phyloP scores from a whole-genome alignment of 495 filamentous ascomycete genomes.

The Penicillium desertorum region DNA sequence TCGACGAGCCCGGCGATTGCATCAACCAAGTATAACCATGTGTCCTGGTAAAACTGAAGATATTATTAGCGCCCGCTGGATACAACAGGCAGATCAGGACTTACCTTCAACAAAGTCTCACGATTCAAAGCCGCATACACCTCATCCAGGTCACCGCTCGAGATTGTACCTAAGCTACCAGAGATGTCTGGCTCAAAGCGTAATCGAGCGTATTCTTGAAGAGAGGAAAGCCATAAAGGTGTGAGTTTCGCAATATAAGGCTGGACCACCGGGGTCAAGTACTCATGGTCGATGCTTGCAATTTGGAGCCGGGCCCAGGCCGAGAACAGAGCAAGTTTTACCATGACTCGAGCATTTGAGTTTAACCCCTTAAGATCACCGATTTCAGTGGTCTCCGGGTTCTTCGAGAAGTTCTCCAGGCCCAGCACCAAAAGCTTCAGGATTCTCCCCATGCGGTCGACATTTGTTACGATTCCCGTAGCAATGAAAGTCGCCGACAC shows the following conservation, averaged over 20 bases:
- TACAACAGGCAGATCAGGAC: background rate
- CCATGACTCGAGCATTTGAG: slow-evolving; percentile 97
- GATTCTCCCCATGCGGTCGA: slow-evolving; percentile 97
- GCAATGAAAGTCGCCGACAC: slow-evolving; percentile 98
- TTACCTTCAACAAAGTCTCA: slow-evolving; percentile 79
- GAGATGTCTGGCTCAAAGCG: slow-evolving; percentile 97
- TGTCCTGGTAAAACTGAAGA: slow-evolving; percentile 86
- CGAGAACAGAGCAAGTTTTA: slow-evolving; percentile 94
- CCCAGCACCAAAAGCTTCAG: slow-evolving; percentile 88
- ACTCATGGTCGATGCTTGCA: slow-evolving; percentile 88
- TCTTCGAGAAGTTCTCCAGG: slow-evolving; percentile 88
- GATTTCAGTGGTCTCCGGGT: slow-evolving; percentile 76
- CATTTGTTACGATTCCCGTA: slow-evolving; percentile 94
- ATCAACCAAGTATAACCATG: slow-evolving; percentile 95
- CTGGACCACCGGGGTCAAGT: slow-evolving; percentile 83
- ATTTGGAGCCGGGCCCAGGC: slow-evolving; percentile 99
- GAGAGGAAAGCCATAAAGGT: slow-evolving; percentile 87
- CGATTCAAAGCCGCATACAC: slow-evolving; percentile 93
- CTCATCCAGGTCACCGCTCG: slow-evolving; percentile 76
- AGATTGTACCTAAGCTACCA: slow-evolving; percentile 69
- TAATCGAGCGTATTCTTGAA: slow-evolving; percentile 90
- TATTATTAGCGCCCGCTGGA: slow-evolving; percentile 21
- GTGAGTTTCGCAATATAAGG: slow-evolving; percentile 87
- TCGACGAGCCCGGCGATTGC: slow-evolving; percentile 97
- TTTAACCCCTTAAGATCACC: slow-evolving; percentile 92